Base-by-base conservation (phyloP, 805 yeast genomes). In the Candida lessepsii region DNA sequence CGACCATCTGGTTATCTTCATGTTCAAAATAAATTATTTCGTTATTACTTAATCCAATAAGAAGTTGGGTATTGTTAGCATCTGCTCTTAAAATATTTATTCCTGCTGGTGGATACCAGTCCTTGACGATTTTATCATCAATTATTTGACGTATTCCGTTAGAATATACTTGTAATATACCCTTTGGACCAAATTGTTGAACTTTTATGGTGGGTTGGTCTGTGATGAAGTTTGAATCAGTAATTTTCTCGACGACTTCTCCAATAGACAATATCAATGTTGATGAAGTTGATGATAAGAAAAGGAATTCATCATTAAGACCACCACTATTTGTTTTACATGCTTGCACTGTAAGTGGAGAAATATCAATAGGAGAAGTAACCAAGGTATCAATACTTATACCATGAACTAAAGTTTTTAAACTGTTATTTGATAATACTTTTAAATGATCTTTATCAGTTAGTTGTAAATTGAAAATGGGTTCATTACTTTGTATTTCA, bases 101-200 rank as follows among this genome's bases (percentile, higher is more conserved):
- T 2, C 93, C 95, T 0, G 82, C 80, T 0, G 96, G 95, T 1
- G 96, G 87, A 20, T 60, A 66, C 98, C 98, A 93, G 46, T 83
- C 83, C 0, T 73, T 61, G 10, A 71, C 61, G n/a, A 62, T 56
- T 30, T 61, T 57, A 20, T 60, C 49, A 4, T 52, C 49, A 15
- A 46, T 49, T 4, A 66, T 58, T 49, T 84, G 87, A 11, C 83
- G 69, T 16, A 91, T 65, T 4, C 93, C 96, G 45, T 76, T 71
- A 0, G 78, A 48, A 55, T 86, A 85, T 1, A 91, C 71, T 56
- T 91, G 99, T 5, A 83, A 75, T 0, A 89, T 56, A 0, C 91
- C 76, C 3, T 58, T 51, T 2, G 47, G 44, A 0, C 95, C 95
- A 42, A 90, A 68, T 49, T 82, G 86, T 33, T 78, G 80, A 0